Base-by-base conservation (phyloP, 345 rosid genomes). In the Cardamine chenopodiifolia region DNA sequence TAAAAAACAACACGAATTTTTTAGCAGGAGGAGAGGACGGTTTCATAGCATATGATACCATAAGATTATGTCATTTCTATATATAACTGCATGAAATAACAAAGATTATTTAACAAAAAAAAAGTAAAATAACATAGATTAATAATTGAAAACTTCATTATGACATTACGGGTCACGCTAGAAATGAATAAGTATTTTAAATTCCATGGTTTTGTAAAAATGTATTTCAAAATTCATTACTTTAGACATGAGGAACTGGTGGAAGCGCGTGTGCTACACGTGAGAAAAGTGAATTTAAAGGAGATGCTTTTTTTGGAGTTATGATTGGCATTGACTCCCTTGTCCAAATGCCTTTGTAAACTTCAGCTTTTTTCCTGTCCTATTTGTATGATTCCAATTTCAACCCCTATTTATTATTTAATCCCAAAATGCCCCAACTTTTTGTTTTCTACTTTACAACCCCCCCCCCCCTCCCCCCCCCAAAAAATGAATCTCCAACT, bases 291-390 rank as follows among this genome's bases (percentile, higher is more conserved):
- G 61, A 47, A 64, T 6, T 12, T 55, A 64, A 39, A 50, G 58
- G 39, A 7, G 57, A 78, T 37, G 22, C 62, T 37, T 62, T 72
- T 50, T 66, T 70, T 48, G 72, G n/a, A 58, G 77, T 71, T 72
- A 78, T 78, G 81, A 78, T 78, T 78, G 77, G 81, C 81, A 78
- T 78, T 78, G 81, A 78, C 81, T 78, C 77, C 52, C 69, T 78
- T 78, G 81, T 78, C 81, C 76, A 59, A 72, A 40, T 42, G 81
- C 50, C 77, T 78, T 78, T 78, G 81, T 78, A 66, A 78, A 78
- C 50, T 66, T 78, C 73, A 65, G 73, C 77, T 58, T 78, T 78
- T 58, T 72, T 66, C 58, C 35, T 72, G 49, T 78, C 73, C 59
- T 72, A 28, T 78, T 66, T 72, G 68, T 66, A 66, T 58, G 48